Conservation (phyloP, 2,329 filamentous ascomycete genomes). For the Penicillium sp. region DNA sequence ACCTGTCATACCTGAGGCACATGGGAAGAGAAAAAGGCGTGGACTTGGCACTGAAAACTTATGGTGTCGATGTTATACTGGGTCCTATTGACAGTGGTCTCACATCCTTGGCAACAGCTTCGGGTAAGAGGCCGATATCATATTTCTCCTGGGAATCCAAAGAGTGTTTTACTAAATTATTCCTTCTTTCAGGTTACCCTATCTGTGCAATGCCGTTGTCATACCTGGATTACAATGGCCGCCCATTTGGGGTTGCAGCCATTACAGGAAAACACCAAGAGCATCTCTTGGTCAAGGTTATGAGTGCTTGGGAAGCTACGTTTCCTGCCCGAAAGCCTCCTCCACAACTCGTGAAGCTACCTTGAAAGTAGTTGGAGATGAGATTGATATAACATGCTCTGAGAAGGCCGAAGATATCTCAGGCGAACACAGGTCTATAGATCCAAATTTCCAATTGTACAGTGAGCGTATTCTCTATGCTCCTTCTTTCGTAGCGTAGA, state of each 20-base stretch:
- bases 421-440: too few species aligned
- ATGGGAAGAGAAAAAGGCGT: constrained; percentile 8
- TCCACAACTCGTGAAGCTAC: neutral
- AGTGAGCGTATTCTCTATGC: neutral
- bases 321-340: constrained; percentile 9
- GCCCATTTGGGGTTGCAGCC: constrained; percentile 14
- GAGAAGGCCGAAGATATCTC: too few species aligned
- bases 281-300: constrained; percentile 10
- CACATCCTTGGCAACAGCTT: constrained; percentile 10
- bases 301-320: constrained; percentile 17
- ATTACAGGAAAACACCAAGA: constrained; percentile 11
- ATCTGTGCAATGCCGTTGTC: constrained; percentile 12
- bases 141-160: neutral
- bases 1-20: constrained; percentile 7
- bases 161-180: neutral
- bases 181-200: constrained; percentile 7
- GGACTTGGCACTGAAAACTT: constrained; percentile 1
- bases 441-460: neutral
- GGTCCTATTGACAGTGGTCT: constrained; percentile 8
- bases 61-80: constrained; percentile 12
- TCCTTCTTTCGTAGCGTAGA: neutral
- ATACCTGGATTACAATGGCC: constrained; percentile 15
- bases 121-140: constrained; percentile 4
- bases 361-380: neutral
- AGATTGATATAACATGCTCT: neutral